Percentiles rank a stretch among this genome's conserved stretches.
phyloP scores from a whole-genome alignment of 1,284 basidiomycete genomes.

The Pseudozyma thailandica region DNA sequence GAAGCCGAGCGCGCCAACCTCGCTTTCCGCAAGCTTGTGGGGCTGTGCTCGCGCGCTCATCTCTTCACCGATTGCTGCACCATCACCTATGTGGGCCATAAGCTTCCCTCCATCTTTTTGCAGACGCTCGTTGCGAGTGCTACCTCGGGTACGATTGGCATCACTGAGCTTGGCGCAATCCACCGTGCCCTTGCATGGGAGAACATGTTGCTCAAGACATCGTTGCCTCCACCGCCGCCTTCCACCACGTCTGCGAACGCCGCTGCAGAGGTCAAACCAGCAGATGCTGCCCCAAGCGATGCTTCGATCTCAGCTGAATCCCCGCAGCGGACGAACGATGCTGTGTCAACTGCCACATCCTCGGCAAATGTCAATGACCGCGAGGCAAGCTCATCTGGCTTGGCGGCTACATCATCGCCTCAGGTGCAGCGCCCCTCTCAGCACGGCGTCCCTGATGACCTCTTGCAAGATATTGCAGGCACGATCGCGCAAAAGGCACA shows the following conservation, averaged over 20 bases:
- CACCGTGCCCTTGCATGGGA: conserved; percentile 89
- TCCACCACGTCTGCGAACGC: conserved; percentile 1
- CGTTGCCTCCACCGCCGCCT: conserved; percentile 37
- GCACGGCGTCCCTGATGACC: conserved; percentile 39
- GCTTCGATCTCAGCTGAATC: conserved; percentile 1
- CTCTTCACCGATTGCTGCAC: conserved; percentile 90
- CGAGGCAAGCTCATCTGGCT: conserved; percentile 4
- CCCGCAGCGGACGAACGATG: conserved; percentile 1
- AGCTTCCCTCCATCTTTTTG: conserved; percentile 80
- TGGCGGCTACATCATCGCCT: conserved; percentile 1
- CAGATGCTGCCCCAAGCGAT: conserved; percentile 9
- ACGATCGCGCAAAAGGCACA: conserved; percentile 33
- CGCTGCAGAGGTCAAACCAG: conserved; percentile 25
- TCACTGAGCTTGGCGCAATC: conserved; percentile 81
- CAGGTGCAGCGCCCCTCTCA: conserved; percentile 34
- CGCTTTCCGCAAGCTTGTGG: conserved; percentile 80
- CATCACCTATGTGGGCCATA: conserved; percentile 80
- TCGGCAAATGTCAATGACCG: conserved; percentile 6
- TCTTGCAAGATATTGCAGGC: conserved; percentile 45
- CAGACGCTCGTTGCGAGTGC: conserved; percentile 69
- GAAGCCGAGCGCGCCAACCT: conserved; percentile 73
- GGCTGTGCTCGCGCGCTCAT: conserved; percentile 81
- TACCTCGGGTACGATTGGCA: conserved; percentile 73
- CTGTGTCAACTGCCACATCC: neutral
- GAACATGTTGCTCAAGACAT: conserved; percentile 78